Base-by-base conservation (phyloP, 1,284 basidiomycete genomes). In the Ceratobasidium sp. region DNA sequence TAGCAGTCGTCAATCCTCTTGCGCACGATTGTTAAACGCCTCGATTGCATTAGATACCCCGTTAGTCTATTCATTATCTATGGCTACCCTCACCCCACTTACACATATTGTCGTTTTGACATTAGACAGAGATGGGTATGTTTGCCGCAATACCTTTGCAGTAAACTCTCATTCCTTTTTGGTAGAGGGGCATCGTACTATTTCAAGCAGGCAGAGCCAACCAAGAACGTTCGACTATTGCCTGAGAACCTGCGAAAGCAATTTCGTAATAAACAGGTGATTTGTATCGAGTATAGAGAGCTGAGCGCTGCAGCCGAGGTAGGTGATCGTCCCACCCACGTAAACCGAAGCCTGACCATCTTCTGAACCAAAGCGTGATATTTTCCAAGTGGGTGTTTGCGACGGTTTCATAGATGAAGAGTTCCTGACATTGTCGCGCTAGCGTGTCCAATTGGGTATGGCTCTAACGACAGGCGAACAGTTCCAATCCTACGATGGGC, bases 221-320 rank as follows among this genome's bases (percentile, higher is more conserved):
- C 52, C n/a, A 64, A 64, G 25, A 40, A 34, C 20, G 12, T 54
- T n/a, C 72, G 62, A 4, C 20, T 65, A 27, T 40, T 72, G 8
- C 71, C 71, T 2, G 55, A 62, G 20, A 40, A 31, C 10, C 34
- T 70, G 17, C 56, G 35, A n/a, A 72, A 62, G 20, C 31, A 58
- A n/a, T 70, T 71, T 29, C 68, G 68, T n/a, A 50, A 70, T 29
- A 71, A 73, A 32, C 62, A 67, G 20, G 22, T 73, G n/a, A 60
- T 71, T 25, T 72, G 71, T 29, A 58, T 70, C n/a, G 72, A 73
- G 64, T 73, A 67, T 29, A 53, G 62, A 40, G 70, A 45, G 12
- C 22, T 53, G 40, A 67, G 42, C 29, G n/a, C 35, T 13, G 27
- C 38, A 34, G 29, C 43, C 20, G 64, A 67, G 62, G 53, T 43